Evolutionary conservation across 2,329 filamentous ascomycete species (phyloP).

Genomic region (Hymenoscyphus fructigenus): DNA sequence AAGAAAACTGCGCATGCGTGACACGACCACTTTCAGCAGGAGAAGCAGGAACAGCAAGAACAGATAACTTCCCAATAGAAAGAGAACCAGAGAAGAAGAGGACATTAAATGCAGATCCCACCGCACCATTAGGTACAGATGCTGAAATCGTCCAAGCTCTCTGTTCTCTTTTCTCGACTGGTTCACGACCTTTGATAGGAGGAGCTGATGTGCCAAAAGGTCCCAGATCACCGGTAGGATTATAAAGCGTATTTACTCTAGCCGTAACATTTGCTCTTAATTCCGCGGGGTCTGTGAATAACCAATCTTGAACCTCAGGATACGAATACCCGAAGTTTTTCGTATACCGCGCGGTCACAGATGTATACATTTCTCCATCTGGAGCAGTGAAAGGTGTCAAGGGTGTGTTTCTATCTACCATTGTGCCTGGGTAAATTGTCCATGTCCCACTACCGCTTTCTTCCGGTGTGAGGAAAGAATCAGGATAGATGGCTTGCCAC

Average conservation of each 20-base stretch:
- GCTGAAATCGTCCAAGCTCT: background rate
- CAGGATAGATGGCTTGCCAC: conserved; percentile 46
- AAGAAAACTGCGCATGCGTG: conserved; percentile 19
- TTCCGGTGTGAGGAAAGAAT: conserved; percentile 34
- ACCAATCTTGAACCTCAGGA: conserved; percentile 42
- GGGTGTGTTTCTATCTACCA: background rate
- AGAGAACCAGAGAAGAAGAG: background rate
- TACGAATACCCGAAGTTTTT: conserved; percentile 31
- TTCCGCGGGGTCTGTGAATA: conserved; percentile 45
- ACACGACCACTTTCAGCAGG: background rate
- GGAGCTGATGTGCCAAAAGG: conserved; percentile 25
- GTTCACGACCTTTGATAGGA: background rate
- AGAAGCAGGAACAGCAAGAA: background rate
- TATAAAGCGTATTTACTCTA: conserved; percentile 56
- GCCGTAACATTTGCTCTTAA: conserved; percentile 61
- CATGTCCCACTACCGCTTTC: conserved; percentile 34
- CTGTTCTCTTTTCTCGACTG: background rate
- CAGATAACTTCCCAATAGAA: background rate
- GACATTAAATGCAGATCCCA: background rate
- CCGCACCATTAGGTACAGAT: background rate
- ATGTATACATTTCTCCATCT: conserved; percentile 22
- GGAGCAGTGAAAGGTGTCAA: conserved; percentile 35
- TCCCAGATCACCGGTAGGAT: conserved; percentile 3
- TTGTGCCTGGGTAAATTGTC: background rate
- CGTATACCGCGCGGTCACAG: conserved; percentile 19